A percentile compares a stretch with the other conserved stretches of the same genome.
Evolutionary conservation across 1,284 basidiomycete species (phyloP).

Genomic region (Volvariella surrecta): DNA sequence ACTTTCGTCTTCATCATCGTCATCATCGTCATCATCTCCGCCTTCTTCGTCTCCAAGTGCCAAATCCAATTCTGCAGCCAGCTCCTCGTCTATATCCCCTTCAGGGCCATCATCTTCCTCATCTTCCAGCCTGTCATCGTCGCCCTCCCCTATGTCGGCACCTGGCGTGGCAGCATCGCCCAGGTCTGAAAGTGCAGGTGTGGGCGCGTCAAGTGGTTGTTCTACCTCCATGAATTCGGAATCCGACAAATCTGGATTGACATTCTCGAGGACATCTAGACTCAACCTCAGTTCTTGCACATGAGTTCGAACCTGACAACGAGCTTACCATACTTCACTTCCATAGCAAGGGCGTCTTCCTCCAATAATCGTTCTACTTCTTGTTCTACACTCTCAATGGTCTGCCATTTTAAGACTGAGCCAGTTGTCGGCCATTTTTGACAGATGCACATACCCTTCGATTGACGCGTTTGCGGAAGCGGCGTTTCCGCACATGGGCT

Average conservation of each 20-base stretch:
- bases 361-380: slow-evolving; percentile 90
- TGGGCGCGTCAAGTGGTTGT: slow-evolving; percentile 49
- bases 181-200: slow-evolving; percentile 57
- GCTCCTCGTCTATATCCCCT: slow-evolving; percentile 74
- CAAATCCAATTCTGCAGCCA: slow-evolving; percentile 66
- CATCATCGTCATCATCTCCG: slow-evolving; percentile 53
- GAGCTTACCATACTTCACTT: slow-evolving; percentile 66
- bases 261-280: slow-evolving; percentile 72
- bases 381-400: slow-evolving; percentile 96
- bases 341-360: slow-evolving; percentile 75
- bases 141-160: slow-evolving; percentile 47
- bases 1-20: slow-evolving; percentile 52
- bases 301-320: slow-evolving; percentile 4
- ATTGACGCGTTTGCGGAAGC: slow-evolving; percentile 89
- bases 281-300: background rate
- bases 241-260: slow-evolving; percentile 81
- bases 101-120: slow-evolving; percentile 44
- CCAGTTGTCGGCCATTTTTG: no score
- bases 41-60: slow-evolving; percentile 65
- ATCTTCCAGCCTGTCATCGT: slow-evolving; percentile 50
- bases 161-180: slow-evolving; percentile 56
- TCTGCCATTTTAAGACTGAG: no score
- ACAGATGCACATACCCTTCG: slow-evolving; percentile 46
- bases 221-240: slow-evolving; percentile 76
- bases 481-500: slow-evolving; percentile 83